Evolutionary conservation across 257 asterid species (phyloP), one percentile per base, ranked within the genome.

Genomic region (Euphrasia confusa): DNA sequence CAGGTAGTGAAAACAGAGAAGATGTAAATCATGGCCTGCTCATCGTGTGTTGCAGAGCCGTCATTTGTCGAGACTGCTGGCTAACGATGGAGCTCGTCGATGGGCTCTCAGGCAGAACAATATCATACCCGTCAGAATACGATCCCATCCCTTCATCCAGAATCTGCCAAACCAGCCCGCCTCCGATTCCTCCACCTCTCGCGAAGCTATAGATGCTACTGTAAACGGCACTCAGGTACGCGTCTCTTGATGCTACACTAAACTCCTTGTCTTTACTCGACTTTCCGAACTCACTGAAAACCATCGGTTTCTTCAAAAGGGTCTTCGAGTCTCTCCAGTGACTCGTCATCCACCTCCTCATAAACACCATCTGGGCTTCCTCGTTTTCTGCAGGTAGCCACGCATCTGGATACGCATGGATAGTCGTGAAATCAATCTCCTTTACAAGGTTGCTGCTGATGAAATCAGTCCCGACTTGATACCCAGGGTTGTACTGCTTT

Each of bases 381-480:
- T 77, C 81, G 24, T 39, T 66, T 35, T 64, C 47, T 13, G 77
- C 75, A 0, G 75, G n/a, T 0, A 76, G 50, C 88, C 88, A 82
- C 11, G 42, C 18, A 63, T 83, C 84, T 5, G 86, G 80, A 52
- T 83, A 80, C 8, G 83, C 89, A 69, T 83, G 86, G 18, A 79
- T 77, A 33, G 81, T 75, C 9, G 84, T 69, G 56, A 83, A 80
- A 70, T 80, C 89, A 14, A 83, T 72, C 71, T 83, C 86, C 30
- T 60, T 72, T 47, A 83, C 54, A 30, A 71, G 84, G 54, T 83
- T 69, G 64, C 66, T 78, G 57, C 45, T 73, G 65, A 83, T 78
- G 49, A 77, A 80, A 66, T 83, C 84, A 5, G 89, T 77, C 45
- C 89, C 89, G 2, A 80, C 83, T 72, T 72, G 79, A 45, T 65